A percentile compares a stretch with the other conserved stretches of the same genome.
phyloP scores from a whole-genome alignment of 441 rosid species.

The Erodium trifolium region DNA sequence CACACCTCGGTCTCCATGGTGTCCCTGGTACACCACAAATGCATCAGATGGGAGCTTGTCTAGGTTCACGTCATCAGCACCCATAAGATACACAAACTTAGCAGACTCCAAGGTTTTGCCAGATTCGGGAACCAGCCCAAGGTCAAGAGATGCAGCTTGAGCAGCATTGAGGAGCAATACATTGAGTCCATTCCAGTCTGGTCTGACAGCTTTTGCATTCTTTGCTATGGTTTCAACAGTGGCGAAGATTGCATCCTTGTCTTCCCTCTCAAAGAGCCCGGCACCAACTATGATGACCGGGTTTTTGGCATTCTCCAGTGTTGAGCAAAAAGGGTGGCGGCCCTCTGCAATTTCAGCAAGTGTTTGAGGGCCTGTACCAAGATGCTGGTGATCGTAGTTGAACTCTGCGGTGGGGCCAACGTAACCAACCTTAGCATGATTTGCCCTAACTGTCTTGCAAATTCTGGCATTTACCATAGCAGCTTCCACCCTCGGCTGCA shows the following conservation, averaged over 20 bases:
- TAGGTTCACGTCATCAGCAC: constrained; percentile 75
- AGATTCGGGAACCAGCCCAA: constrained; percentile 76
- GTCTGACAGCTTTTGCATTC: constrained; percentile 51
- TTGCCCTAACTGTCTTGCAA: constrained; percentile 68
- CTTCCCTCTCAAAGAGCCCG: constrained; percentile 70
- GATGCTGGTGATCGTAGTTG: constrained; percentile 74
- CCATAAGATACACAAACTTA: constrained; percentile 83
- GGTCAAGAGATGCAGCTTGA: constrained; percentile 95
- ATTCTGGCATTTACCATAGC: constrained; percentile 95
- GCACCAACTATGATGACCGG: constrained; percentile 85
- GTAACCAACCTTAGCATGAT: constrained; percentile 75
- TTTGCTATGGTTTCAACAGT: constrained; percentile 58
- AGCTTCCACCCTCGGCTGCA: constrained; percentile 93
- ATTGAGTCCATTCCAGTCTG: constrained; percentile 90
- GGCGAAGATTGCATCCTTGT: constrained; percentile 66
- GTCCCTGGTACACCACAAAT: constrained; percentile 86
- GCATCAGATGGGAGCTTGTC: constrained; percentile 75
- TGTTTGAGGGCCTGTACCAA: constrained; percentile 79
- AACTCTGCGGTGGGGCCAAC: constrained; percentile 67
- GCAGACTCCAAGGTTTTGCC: constrained; percentile 54
- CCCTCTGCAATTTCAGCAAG: constrained; percentile 71
- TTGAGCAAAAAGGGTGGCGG: constrained; percentile 55
- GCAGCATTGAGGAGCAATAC: constrained; percentile 77
- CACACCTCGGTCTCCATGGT: constrained; percentile 81
- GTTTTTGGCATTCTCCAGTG: constrained; percentile 62